Base-by-base conservation (phyloP, 306 rosid genomes). In the Cucurbita pepo region DNA sequence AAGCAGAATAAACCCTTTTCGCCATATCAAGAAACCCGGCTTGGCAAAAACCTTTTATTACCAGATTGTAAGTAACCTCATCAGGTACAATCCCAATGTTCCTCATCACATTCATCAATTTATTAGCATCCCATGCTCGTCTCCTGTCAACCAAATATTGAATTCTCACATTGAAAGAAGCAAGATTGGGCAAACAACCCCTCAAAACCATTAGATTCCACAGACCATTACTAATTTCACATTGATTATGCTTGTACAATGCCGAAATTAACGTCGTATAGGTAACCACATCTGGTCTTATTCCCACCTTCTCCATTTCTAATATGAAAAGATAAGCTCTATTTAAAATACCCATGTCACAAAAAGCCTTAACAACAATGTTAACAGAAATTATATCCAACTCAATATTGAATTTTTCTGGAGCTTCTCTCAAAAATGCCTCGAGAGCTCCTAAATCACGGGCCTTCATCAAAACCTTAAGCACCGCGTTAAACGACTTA, bases 131-230 rank as follows among this genome's bases (percentile, higher is more conserved):
- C 96, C 91, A 90, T 0, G 84, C 86, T 55, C 94, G 79, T 73
- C 90, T 83, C 53, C 55, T 64, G 12, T 61, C 51, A 78, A 82
- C 69, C 53, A 90, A 63, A 82, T 75, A 86, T 53, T 88, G 95
- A 63, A 88, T 78, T 81, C 96, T 79, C 77, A 84, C 95, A 81
- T 88, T 90, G 77, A 90, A 90, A 8, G 90, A 79, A 4, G 90
- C 83, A 12, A 88, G 79, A 65, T 78, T 88, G 10, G 96, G 96
- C 64, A 75, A 56, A 81, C 88, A 85, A 19, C 88, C 86, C 79
- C 81, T 88, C 80, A 86, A 73, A 73, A 88, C 75, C 96, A 90
- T 88, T 50, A 82, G 77, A 76, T 90, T 90, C 95, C 96, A 88
- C 75, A 90, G 76, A 3, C 96, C 95, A 82, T 88, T 90, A 13